Percentiles rank a stretch among this genome's conserved stretches.
phyloP scores from a whole-genome alignment of 768 basidiomycete genomes.

The Termitomyces titanicus region DNA sequence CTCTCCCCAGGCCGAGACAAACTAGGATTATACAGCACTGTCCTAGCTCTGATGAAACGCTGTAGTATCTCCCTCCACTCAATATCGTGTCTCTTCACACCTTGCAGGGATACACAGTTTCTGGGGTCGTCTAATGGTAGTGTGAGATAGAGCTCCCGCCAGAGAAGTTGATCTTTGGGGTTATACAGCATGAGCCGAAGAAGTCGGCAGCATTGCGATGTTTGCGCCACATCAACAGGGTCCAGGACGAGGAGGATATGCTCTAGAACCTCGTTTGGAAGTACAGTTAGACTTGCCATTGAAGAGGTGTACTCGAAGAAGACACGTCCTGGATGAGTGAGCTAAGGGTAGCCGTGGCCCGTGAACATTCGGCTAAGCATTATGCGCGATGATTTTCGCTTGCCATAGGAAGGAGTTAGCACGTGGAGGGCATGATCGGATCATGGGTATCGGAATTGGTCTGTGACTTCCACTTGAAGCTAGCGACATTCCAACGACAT shows the following conservation, averaged over 20 bases:
- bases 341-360: background rate
- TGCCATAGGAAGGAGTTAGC: background rate
- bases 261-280: conserved; percentile 62
- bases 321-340: background rate
- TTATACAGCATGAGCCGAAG: conserved; percentile 44
- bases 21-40: conserved; percentile 33
- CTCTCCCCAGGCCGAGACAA: conserved; percentile 42
- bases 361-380: too few relatives aligned
- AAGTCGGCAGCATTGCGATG: conserved; percentile 47
- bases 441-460: too few relatives aligned
- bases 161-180: conserved; percentile 44
- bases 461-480: too few relatives aligned
- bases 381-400: too few relatives aligned
- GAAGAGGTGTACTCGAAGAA: background rate
- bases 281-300: background rate
- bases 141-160: conserved; percentile 63
- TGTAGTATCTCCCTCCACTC: conserved; percentile 57
- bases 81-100: conserved; percentile 28
- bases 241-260: conserved; percentile 53
- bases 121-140: conserved; percentile 66
- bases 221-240: conserved; percentile 53
- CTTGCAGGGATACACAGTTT: conserved; percentile 35
- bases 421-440: too few relatives aligned
- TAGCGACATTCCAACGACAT: too few relatives aligned
- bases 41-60: conserved; percentile 50